These are phyloP conservation scores for Fusarium veterinarium DNA, from an alignment of 2,329 filamentous ascomycete genomes.

Conservation along the genomic window DNA sequence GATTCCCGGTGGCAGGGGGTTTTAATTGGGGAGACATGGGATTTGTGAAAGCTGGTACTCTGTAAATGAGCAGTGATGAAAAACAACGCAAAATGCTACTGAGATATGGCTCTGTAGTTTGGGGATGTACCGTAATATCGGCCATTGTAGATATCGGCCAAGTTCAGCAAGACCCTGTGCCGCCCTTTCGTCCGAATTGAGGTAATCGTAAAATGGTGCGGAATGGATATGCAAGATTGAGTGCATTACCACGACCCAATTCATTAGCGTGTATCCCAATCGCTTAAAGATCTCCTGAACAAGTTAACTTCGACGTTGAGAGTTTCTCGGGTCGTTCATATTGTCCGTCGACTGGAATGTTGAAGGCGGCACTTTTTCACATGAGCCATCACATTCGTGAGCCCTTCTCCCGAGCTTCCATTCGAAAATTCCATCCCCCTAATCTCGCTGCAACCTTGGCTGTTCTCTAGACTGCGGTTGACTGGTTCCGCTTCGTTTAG, in stretches of 20 bases:
- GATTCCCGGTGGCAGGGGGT: conserved; percentile 33
- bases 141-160: conserved; percentile 8
- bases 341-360: conserved; percentile 9
- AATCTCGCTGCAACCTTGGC: conserved; percentile 18
- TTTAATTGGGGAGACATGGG: conserved; percentile 23
- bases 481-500: conserved; percentile 31
- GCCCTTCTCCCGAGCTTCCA: conserved; percentile 31
- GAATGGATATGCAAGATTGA: conserved; percentile 40
- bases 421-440: conserved; percentile 8
- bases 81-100: conserved; percentile 21
- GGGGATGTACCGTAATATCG: neutral
- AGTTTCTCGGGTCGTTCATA: neutral
- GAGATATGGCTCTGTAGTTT: neutral
- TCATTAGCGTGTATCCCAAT: conserved; percentile 1
- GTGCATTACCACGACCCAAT: conserved; percentile 18
- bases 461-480: neutral
- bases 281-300: neutral
- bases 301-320: neutral
- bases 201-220: conserved; percentile 24
- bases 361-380: neutral
- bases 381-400: neutral
- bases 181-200: conserved; percentile 13
- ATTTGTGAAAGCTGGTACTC: conserved; percentile 28
- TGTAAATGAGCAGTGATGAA: conserved; percentile 27
- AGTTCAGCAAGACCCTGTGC: neutral